Conservation (phyloP, 768 basidiomycete species). For the Russula olivacea region DNA sequence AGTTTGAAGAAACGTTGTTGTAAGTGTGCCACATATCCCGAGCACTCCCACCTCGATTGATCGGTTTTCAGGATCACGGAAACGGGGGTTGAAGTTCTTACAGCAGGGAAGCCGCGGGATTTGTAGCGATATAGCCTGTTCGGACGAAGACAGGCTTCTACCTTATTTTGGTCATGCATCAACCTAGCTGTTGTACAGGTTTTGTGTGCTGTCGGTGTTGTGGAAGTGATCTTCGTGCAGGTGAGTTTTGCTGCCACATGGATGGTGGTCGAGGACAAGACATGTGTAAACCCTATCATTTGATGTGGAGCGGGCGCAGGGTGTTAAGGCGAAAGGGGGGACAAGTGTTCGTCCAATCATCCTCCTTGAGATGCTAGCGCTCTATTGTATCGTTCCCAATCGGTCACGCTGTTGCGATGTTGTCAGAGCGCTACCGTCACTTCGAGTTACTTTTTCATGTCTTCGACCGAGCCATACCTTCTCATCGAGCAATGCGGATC, state of each 20-base stretch:
- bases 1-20: conserved; percentile 97
- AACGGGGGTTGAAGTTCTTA: conserved; percentile 83
- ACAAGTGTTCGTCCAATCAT: conserved; percentile 10
- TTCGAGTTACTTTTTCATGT: conserved; percentile 25
- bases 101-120: conserved; percentile 44
- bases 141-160: conserved; percentile 14
- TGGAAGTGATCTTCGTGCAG: conserved; percentile 17
- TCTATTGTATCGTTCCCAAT: conserved; percentile 15
- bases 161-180: conserved; percentile 15
- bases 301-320: conserved; percentile 1
- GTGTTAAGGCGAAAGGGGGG: neutral
- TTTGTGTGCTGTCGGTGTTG: conserved; percentile 8
- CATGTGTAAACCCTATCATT: conserved; percentile 16
- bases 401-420: conserved; percentile 16
- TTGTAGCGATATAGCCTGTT: conserved; percentile 27
- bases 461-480: conserved; percentile 33
- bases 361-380: conserved; percentile 17
- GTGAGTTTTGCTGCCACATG: neutral
- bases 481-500: conserved; percentile 41
- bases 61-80: conserved; percentile 68
- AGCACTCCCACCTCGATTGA: conserved; percentile 22
- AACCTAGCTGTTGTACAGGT: conserved; percentile 10
- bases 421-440: conserved; percentile 20
- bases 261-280: neutral
- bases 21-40: conserved; percentile 38